Base-by-base conservation (phyloP, 257 asterid genomes). In the Fraxinus americana region DNA sequence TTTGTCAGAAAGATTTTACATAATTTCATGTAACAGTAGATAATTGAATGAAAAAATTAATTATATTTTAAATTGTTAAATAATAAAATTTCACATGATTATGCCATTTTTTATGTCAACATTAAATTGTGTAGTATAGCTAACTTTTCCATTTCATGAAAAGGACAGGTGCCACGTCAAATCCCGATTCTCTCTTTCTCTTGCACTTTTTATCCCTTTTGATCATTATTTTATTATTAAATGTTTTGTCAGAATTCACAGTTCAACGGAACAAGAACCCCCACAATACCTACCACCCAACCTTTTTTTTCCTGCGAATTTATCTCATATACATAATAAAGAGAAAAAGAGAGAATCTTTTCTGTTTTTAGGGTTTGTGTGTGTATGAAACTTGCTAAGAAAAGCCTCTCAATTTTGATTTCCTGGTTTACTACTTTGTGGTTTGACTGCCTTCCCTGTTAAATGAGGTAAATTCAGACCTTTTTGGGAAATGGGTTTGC, bases 131-230 rank as follows among this genome's bases (percentile, higher is more conserved):
- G 34, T 30, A 29, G 34, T 1, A 30, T 2, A 30, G 34, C 35
- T 32, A 32, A 32, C 35, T 32, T 32, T 32, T 32, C 35, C 35
- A 32, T 32, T 32, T 12, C n/a, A 48, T 75, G 84, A 87, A 77
- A 87, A 79, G 65, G 84, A 80, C 80, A 73, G 79, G 88, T 23
- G 85, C 84, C 88, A 87, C 85, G 75, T 73, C 52, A 43, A 59
- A 4, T 45, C 78, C 73, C 35, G 35, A 71, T 36, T 70, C 57
- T 43, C 66, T 36, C 74, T 75, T 63, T 74, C 34, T 50, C 19
- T 12, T 79, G 74, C 84, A 82, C 84, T 82, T 85, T 82, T 87
- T 52, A 81, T 52, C 69, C 83, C 76, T 41, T 83, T 43, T 80
- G 66, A 25, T 73, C 29, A 69, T 73, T 82, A 75, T 84, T 25